These are phyloP conservation scores for Sedum album DNA, from an alignment of 164 flowering plant species.

Conservation along the genomic window DNA sequence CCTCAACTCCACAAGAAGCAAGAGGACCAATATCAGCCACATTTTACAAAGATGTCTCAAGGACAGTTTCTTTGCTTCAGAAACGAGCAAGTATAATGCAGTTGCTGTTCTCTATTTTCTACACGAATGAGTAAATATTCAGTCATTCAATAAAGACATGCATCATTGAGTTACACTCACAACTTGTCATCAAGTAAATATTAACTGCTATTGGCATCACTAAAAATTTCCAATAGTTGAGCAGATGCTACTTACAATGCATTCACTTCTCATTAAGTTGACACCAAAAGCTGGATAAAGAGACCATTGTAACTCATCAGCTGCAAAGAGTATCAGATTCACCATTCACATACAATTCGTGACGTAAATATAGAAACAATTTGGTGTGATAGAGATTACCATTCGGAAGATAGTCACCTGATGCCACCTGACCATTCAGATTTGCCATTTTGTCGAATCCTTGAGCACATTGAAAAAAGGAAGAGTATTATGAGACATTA, in stretches of 20 bases:
- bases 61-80: background rate
- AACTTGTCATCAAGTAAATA: too few relatives aligned
- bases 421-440: background rate
- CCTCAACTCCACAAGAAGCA: background rate
- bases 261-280: too few relatives aligned
- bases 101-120: background rate
- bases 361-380: background rate
- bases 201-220: too few relatives aligned
- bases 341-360: background rate
- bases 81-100: background rate
- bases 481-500: background rate
- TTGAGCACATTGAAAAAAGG: background rate
- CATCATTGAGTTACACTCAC: too few relatives aligned
- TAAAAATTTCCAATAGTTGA: too few relatives aligned
- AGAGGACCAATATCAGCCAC: background rate
- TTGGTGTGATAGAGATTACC: background rate
- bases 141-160: background rate
- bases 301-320: too few relatives aligned
- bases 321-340: too few relatives aligned
- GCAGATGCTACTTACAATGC: too few relatives aligned
- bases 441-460: background rate
- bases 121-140: background rate
- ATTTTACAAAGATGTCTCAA: background rate
- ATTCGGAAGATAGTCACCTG: background rate
- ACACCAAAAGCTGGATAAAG: too few relatives aligned